Conservation (phyloP, 805 yeast species). For the Lipomyces orientalis region DNA sequence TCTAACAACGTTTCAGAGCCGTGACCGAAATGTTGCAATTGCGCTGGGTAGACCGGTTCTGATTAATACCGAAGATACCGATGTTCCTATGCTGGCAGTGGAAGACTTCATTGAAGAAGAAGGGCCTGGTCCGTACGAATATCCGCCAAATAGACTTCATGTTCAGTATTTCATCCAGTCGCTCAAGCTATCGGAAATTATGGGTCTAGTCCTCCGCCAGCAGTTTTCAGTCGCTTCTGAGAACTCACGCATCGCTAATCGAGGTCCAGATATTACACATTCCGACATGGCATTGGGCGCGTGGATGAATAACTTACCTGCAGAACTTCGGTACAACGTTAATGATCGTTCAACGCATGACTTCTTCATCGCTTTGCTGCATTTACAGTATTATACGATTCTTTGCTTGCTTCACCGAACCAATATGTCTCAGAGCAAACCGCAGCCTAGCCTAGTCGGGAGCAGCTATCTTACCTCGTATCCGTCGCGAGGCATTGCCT, state of each 20-base stretch:
- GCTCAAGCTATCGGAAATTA: constrained; percentile 70
- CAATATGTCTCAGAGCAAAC: constrained; percentile 53
- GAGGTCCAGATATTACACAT: constrained; percentile 59
- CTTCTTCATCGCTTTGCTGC: constrained; percentile 62
- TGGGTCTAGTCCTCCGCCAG: constrained; percentile 69
- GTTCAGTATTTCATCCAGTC: constrained; percentile 65
- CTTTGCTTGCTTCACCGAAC: constrained; percentile 74
- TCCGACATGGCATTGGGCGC: constrained; percentile 79
- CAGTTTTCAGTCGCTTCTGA: constrained; percentile 76
- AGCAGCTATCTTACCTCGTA: constrained; percentile 46
- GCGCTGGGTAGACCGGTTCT: constrained; percentile 76
- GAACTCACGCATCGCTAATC: constrained; percentile 50
- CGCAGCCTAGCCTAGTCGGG: constrained; percentile 18
- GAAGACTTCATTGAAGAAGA: constrained; percentile 67
- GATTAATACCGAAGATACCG: constrained; percentile 74
- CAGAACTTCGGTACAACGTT: constrained; percentile 65
- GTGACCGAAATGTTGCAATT: constrained; percentile 71
- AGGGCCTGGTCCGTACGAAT: constrained; percentile 51
- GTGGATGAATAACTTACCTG: constrained; percentile 74
- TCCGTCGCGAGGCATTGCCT: constrained; percentile 82
- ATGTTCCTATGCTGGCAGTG: constrained; percentile 71
- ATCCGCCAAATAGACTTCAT: constrained; percentile 55
- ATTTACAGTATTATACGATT: constrained; percentile 74
- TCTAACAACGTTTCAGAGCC: constrained; percentile 37
- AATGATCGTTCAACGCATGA: constrained; percentile 60